Conservation (phyloP, 352 stramenopile genomes). For the Thalassiosira gravida region DNA sequence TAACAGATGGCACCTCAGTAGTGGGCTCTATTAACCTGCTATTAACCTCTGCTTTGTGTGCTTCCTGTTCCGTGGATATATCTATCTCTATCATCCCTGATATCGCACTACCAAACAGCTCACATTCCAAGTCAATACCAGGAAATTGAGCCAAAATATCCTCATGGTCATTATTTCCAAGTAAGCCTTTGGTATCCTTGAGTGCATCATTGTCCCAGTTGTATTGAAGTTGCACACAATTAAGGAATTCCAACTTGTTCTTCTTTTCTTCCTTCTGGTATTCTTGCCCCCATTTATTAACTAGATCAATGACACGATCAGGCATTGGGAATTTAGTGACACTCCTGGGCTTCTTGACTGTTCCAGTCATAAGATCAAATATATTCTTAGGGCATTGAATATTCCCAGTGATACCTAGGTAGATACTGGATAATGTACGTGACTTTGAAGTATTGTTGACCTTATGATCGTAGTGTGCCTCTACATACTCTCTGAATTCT, state of each 20-base stretch:
- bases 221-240: not conserved
- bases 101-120: not conserved
- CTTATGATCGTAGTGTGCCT: conserved; percentile 54
- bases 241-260: conserved; percentile 1
- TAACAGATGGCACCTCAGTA: not conserved
- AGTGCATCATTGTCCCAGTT: conserved; percentile 3
- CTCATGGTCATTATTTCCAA: not conserved
- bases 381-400: conserved; percentile 26
- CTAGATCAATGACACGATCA: not conserved
- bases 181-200: not conserved
- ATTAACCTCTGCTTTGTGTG: not conserved
- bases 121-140: not conserved
- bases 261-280: not conserved
- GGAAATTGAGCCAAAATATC: not conserved
- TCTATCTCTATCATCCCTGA: not conserved
- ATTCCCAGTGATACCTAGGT: conserved; percentile 50
- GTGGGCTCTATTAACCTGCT: not conserved
- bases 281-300: not conserved
- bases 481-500: conserved; percentile 56
- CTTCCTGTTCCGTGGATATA: not conserved
- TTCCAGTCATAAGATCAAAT: conserved; percentile 5
- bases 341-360: not conserved
- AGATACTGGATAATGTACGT: conserved; percentile 39
- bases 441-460: conserved; percentile 27
- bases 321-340: conserved; percentile 5